Evolutionary conservation across 2,329 filamentous ascomycete genomes (phyloP), one percentile per base, ranked within the genome.

Genomic region (Fusarium xyrophilum): DNA sequence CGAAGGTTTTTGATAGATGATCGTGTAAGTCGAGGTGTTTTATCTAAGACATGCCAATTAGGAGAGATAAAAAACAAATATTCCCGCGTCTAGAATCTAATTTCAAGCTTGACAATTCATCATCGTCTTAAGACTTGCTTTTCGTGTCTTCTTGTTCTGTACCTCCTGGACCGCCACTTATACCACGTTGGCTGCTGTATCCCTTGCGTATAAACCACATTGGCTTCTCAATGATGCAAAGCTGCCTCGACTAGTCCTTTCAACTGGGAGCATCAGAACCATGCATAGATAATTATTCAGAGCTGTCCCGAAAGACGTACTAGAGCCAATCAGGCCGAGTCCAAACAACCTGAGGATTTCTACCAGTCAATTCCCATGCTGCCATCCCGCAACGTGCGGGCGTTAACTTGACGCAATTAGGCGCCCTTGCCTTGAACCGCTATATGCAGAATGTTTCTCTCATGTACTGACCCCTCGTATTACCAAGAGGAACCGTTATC

Each of bases 331-430:
- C 54, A 60, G 10, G 13, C 42, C 40, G 30, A 15, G 42, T 17
- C 14, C 12, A 36, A 23, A 27, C 28, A 57, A 38, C 30, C 68
- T 56, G 40, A 38, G 27, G 50, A 50, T 58, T 52, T 47, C 60
- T 21, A 35, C 17, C 43, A 36, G 33, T 51, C 51, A 48, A 52
- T 55, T 60, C 56, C 35, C 28, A 58, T 63, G 61, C 66, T 70
- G 69, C 58, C 62, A 69, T 73, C 47, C 28, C 52, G 27, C 71
- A 71, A 69, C 67, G 54, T 69, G 69, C 71, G 69, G 62, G 65
- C 60, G 69, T 65, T 58, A 40, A 23, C 53, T 66, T 65, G 21
- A 47, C 43, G 50, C 47, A 55, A 60, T 54, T 58, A 58, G 44
- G 59, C 50, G 61, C 69, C 61, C 53, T 69, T 63, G 63, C 52